phyloP scores from a whole-genome alignment of 768 basidiomycete genomes.

The Lactarius hatsudake region DNA sequence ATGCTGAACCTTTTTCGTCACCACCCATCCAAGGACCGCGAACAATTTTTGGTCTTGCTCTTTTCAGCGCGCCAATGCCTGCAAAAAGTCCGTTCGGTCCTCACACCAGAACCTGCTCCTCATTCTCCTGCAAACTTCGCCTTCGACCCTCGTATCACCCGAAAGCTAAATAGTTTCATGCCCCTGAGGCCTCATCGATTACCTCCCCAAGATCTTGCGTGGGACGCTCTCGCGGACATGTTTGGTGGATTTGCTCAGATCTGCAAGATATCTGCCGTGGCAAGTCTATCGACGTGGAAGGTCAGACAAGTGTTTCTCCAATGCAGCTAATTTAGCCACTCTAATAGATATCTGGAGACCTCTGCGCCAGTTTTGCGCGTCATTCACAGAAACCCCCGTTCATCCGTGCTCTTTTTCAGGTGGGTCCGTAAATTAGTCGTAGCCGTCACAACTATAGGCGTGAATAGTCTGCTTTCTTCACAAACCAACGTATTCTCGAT shows the following conservation, averaged over 20 bases:
- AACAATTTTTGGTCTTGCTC: slow-evolving; percentile 40
- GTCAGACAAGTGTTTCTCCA: slow-evolving; percentile 34
- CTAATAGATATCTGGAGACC: slow-evolving; percentile 47
- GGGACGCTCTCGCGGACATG: slow-evolving; percentile 47
- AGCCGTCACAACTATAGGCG: slow-evolving; percentile 15
- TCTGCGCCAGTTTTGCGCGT: slow-evolving; percentile 47
- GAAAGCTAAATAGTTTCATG: slow-evolving; percentile 63
- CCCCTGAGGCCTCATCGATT: slow-evolving; percentile 62
- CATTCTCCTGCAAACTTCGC: slow-evolving; percentile 50
- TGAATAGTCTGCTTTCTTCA: slow-evolving; percentile 12
- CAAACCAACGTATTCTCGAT: slow-evolving; percentile 11
- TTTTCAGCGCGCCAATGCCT: slow-evolving; percentile 43
- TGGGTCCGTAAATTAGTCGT: slow-evolving; percentile 31
- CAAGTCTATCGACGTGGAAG: slow-evolving; percentile 60
- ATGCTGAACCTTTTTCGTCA: slow-evolving; percentile 50
- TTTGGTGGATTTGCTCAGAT: slow-evolving; percentile 59
- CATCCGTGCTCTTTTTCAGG: slow-evolving; percentile 64
- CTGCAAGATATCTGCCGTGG: slow-evolving; percentile 42
- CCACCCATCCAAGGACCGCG: slow-evolving; percentile 39
- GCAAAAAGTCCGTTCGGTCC: slow-evolving; percentile 37
- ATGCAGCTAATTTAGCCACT: too few species aligned
- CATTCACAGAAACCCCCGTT: slow-evolving; percentile 49
- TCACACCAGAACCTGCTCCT: slow-evolving; percentile 38
- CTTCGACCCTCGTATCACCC: slow-evolving; percentile 66
- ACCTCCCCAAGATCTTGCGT: slow-evolving; percentile 48